Percentiles rank a stretch among this genome's conserved stretches.
These are phyloP conservation scores for Fimicolochytrium jonesii DNA, from an alignment of 192 early-diverging fungal genomes.

Conservation along the genomic window DNA sequence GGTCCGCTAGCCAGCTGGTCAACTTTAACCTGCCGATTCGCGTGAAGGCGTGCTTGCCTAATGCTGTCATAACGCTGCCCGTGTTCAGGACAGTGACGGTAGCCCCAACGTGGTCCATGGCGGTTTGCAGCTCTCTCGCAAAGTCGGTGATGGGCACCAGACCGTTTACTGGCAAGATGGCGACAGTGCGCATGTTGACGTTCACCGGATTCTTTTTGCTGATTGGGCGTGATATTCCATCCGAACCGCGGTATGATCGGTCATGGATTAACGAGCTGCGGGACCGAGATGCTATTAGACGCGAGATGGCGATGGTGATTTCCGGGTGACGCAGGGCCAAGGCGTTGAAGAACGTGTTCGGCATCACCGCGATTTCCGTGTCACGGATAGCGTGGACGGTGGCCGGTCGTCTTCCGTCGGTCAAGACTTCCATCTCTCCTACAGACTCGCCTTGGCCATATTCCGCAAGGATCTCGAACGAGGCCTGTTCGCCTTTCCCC, in stretches of 20 bases:
- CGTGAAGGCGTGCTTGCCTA: constrained; percentile 90
- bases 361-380: constrained; percentile 92
- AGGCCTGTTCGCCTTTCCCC: background rate
- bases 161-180: constrained; percentile 80
- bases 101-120: constrained; percentile 67
- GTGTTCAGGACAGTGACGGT: constrained; percentile 75
- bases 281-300: constrained; percentile 75
- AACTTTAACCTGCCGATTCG: constrained; percentile 90
- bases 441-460: constrained; percentile 94
- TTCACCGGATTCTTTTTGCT: constrained; percentile 44
- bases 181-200: constrained; percentile 91
- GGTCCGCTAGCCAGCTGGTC: constrained; percentile 87
- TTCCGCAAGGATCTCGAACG: constrained; percentile 80
- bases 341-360: constrained; percentile 90
- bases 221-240: too few relatives aligned
- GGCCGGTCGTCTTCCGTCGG: constrained; percentile 63
- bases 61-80: constrained; percentile 67
- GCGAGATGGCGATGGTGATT: constrained; percentile 86
- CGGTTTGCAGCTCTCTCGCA: constrained; percentile 72
- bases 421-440: constrained; percentile 90
- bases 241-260: too few relatives aligned
- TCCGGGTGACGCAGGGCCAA: constrained; percentile 84
- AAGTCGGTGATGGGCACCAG: constrained; percentile 85
- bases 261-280: too few relatives aligned
- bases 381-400: constrained; percentile 98